Base-by-base conservation (phyloP, 805 yeast genomes). In the Kuraishia floccosa region DNA sequence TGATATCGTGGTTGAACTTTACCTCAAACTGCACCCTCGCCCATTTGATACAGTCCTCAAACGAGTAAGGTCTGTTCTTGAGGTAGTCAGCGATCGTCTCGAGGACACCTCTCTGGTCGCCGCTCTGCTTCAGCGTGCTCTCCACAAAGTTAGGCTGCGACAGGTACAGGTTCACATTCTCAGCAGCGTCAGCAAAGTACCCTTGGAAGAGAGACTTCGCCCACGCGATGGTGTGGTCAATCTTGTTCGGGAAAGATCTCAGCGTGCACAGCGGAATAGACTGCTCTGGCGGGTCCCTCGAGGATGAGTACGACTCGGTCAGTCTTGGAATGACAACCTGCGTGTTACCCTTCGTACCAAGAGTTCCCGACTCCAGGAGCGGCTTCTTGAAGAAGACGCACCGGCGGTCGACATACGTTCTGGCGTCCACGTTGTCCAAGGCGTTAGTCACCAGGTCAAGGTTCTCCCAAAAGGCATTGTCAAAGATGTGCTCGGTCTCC, bases 181-280 rank as follows among this genome's bases (percentile, higher is more conserved):
- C 95, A 13, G 95, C 87, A n/a, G 85, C 68, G 37, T 89, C 96
- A 23, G 75, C 65, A 55, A 91, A 91, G 49, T 75, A 85, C 14
- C 91, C 95, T 64, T 82, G 91, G 68, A 91, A 91, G 50, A 85
- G 65, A 13, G 86, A 76, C 60, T 93, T 93, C 11, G 97, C 94
- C 99, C 99, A 91, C 5, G 98, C 97, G 59, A 91, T 91, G 1
- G 99, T 91, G 52, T 91, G 99, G 53, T 91, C 99, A 46, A 91
- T 91, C 59, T 89, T 89, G 58, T 86, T 83, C 35, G 99, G 99
- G 78, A 91, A 91, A 3, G 95, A 83, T 59, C 97, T 77, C 51
- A 91, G 68, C 3, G 99, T 91, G 69, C 99, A 91, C 48, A 91
- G 68, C 20, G 99, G 99, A 49, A 91, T 87, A 3, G 95, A 76